phyloP scores from a whole-genome alignment of 2,329 filamentous ascomycete genomes.

The Paraphoma sp. region DNA sequence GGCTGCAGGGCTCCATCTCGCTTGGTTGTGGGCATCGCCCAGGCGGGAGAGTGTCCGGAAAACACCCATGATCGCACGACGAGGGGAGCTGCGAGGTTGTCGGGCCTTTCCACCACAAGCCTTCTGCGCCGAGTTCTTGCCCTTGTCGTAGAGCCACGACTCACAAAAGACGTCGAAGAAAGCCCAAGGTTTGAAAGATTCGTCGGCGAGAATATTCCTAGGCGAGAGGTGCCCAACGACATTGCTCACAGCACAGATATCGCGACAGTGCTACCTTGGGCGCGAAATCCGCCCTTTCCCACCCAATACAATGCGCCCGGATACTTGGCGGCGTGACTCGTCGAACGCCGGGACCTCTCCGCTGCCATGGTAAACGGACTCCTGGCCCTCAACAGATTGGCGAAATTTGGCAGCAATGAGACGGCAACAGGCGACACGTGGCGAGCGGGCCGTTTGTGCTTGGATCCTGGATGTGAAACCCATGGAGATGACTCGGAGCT shows the following conservation, averaged over 20 bases:
- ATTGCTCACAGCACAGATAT: background rate
- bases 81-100: background rate
- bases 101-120: background rate
- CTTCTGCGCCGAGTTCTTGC: background rate
- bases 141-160: too few relatives aligned
- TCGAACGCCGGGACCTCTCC: background rate
- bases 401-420: background rate
- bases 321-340: background rate
- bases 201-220: background rate
- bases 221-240: background rate
- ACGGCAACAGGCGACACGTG: background rate
- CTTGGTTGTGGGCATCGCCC: background rate
- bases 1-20: background rate
- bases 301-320: background rate
- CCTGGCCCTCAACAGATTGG: background rate
- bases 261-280: background rate
- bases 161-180: background rate
- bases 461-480: too few relatives aligned
- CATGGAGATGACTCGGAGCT: too few relatives aligned
- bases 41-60: background rate
- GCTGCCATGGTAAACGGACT: background rate
- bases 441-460: too few relatives aligned
- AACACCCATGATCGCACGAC: background rate
- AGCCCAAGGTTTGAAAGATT: background rate
- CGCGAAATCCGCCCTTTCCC: background rate